phyloP scores from a whole-genome alignment of 2,329 filamentous ascomycete species.

The Myriangium duriaei region DNA sequence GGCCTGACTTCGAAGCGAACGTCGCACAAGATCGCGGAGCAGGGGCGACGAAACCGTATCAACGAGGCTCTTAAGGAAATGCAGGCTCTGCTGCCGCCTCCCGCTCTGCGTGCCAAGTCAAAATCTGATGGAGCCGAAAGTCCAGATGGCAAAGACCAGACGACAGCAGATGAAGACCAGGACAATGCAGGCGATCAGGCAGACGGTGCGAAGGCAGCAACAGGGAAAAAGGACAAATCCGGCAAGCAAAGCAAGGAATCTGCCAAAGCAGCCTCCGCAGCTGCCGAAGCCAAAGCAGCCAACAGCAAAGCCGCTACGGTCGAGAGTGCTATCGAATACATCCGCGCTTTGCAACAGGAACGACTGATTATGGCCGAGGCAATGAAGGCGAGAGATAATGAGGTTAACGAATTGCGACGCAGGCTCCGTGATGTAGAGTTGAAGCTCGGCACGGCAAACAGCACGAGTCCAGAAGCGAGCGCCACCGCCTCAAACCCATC shows the following conservation, averaged over 20 bases:
- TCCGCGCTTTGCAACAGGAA: conserved; percentile 64
- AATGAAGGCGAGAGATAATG: conserved; percentile 19
- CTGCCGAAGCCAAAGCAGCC: conserved; percentile 36
- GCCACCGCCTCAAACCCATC: background rate
- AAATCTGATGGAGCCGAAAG: background rate
- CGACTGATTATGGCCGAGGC: conserved; percentile 13
- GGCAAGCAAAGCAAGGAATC: background rate
- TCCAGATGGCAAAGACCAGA: conserved; percentile 32
- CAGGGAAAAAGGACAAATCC: conserved; percentile 10
- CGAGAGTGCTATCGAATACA: conserved; percentile 93
- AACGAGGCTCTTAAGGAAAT: conserved; percentile 90
- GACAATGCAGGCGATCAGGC: conserved; percentile 36
- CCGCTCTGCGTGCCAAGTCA: background rate
- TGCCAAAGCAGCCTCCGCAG: conserved; percentile 13
- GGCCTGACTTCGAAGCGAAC: conserved; percentile 94
- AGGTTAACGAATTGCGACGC: conserved; percentile 15
- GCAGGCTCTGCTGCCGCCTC: conserved; percentile 61
- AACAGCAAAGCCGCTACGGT: conserved; percentile 95
- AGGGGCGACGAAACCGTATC: conserved; percentile 87
- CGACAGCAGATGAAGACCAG: conserved; percentile 27
- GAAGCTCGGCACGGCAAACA: background rate
- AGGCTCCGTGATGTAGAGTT: conserved; percentile 6
- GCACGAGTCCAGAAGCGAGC: background rate
- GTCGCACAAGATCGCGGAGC: conserved; percentile 95
- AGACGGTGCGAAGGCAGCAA: conserved; percentile 22